Conservation (phyloP, 371 early-diverging fungal species). For the Mucor piriformis region DNA sequence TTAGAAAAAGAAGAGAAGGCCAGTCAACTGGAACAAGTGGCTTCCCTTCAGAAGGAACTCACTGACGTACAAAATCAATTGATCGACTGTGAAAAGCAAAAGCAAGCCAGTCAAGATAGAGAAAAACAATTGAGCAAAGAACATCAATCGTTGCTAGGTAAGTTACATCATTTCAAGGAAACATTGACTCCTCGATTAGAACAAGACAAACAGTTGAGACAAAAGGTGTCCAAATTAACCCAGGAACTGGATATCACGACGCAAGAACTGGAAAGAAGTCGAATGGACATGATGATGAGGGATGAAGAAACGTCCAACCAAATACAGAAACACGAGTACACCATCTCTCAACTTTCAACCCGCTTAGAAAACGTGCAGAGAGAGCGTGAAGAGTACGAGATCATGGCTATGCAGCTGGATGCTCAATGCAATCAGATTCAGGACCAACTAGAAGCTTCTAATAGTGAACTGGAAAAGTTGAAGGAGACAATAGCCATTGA, state of each 20-base stretch:
- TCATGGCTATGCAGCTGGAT: slow-evolving; percentile 59
- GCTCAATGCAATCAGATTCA: slow-evolving; percentile 58
- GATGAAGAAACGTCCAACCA: slow-evolving; percentile 33
- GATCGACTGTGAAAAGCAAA: neutral
- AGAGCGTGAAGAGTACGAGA: slow-evolving; percentile 66
- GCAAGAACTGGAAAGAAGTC: slow-evolving; percentile 26
- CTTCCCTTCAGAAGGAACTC: neutral
- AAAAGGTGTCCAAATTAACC: slow-evolving; percentile 30
- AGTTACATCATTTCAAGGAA: slow-evolving; percentile 45
- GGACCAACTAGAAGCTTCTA: slow-evolving; percentile 27
- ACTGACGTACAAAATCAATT: neutral
- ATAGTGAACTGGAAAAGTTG: slow-evolving; percentile 50
- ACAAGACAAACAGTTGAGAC: slow-evolving; percentile 45
- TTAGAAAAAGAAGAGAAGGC: slow-evolving; percentile 38
- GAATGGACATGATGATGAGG: slow-evolving; percentile 27
- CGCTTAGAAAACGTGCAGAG: slow-evolving; percentile 27
- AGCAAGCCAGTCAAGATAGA: slow-evolving; percentile 20
- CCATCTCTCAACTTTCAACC: slow-evolving; percentile 21
- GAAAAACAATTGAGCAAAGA: slow-evolving; percentile 45
- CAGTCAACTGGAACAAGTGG: neutral
- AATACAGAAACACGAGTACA: slow-evolving; percentile 28
- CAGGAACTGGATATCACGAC: slow-evolving; percentile 24
- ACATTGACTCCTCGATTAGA: slow-evolving; percentile 46
- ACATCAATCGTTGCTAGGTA: slow-evolving; percentile 38
- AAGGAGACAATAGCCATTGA: slow-evolving; percentile 32